Evolutionary conservation across 2,329 filamentous ascomycete genomes (phyloP).

Genomic region (Cladosporium sp.): DNA sequence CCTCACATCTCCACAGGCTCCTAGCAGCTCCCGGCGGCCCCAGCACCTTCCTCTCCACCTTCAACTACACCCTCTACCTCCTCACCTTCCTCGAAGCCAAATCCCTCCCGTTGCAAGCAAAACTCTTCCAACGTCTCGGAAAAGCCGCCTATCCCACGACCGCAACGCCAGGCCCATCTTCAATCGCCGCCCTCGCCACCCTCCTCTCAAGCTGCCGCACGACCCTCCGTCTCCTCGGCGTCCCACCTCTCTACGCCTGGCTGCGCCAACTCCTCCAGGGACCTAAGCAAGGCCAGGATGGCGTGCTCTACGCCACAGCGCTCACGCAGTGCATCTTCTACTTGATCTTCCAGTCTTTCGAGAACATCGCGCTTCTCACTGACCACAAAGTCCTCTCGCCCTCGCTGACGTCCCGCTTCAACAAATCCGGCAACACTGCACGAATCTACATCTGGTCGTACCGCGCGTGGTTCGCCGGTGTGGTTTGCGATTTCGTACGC

Average conservation of each 20-base stretch:
- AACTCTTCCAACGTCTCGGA: slow-evolving; percentile 33
- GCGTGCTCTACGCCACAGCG: slow-evolving; percentile 39
- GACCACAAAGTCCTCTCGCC: slow-evolving; percentile 38
- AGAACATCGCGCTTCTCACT: slow-evolving; percentile 41
- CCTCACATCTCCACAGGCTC: slow-evolving; percentile 28
- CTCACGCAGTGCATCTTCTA: slow-evolving; percentile 40
- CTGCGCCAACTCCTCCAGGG: slow-evolving; percentile 38
- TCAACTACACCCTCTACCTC: slow-evolving; percentile 46
- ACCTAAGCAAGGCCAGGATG: slow-evolving; percentile 39
- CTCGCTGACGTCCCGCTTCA: slow-evolving; percentile 33
- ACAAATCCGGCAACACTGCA: slow-evolving; percentile 29
- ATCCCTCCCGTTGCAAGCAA: slow-evolving; percentile 30
- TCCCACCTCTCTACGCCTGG: slow-evolving; percentile 44
- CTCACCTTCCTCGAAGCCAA: slow-evolving; percentile 41
- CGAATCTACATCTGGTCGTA: slow-evolving; percentile 40
- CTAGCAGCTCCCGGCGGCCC: slow-evolving; percentile 42
- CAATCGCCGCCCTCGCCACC: slow-evolving; percentile 33
- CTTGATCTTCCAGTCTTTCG: slow-evolving; percentile 41
- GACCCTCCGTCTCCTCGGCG: slow-evolving; percentile 41
- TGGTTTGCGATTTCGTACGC: slow-evolving; percentile 42
- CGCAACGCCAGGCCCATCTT: slow-evolving; percentile 23
- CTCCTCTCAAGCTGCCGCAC: slow-evolving; percentile 41
- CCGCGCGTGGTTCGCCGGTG: slow-evolving; percentile 41
- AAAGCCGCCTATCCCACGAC: slow-evolving; percentile 24
- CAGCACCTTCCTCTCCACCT: slow-evolving; percentile 42